A percentile compares a stretch with the other conserved stretches of the same genome.
Conservation (phyloP, 768 basidiomycete genomes). For the Mycena rebaudengoi region DNA sequence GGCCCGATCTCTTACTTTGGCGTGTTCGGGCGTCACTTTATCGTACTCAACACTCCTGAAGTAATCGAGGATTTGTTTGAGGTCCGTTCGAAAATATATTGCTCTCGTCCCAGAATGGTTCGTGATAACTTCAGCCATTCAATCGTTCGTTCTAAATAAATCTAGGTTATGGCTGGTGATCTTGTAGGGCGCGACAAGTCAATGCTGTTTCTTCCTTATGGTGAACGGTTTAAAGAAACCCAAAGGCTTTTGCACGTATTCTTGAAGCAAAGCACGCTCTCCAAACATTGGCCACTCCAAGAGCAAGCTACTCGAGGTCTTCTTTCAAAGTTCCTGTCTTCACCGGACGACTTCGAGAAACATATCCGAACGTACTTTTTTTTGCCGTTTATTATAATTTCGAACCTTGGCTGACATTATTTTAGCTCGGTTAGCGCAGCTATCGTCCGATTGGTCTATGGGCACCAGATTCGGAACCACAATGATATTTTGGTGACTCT, state of each 20-base stretch:
- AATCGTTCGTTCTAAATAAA: background rate
- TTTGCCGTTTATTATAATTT: background rate
- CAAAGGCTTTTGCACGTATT: background rate
- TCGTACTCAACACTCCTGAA: background rate
- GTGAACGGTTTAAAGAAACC: background rate
- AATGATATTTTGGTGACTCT: background rate
- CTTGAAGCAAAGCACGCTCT: background rate
- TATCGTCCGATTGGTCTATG: background rate
- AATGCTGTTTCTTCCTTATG: background rate
- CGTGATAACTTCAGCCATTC: background rate
- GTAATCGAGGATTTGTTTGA: background rate
- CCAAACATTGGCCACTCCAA: background rate
- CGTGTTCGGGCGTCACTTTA: background rate
- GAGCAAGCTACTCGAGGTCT: background rate
- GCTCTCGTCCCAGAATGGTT: background rate
- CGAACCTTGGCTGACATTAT: background rate
- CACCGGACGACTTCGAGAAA: background rate
- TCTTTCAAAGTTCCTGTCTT: background rate
- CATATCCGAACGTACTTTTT: background rate
- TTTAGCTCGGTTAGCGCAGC: background rate
- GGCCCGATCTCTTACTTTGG: background rate
- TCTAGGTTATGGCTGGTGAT: background rate
- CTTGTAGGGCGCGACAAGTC: background rate
- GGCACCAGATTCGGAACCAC: background rate
- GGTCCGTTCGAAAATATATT: background rate